phyloP scores from a whole-genome alignment of 169 alveolate species.

The Amoebophrya sp. region DNA sequence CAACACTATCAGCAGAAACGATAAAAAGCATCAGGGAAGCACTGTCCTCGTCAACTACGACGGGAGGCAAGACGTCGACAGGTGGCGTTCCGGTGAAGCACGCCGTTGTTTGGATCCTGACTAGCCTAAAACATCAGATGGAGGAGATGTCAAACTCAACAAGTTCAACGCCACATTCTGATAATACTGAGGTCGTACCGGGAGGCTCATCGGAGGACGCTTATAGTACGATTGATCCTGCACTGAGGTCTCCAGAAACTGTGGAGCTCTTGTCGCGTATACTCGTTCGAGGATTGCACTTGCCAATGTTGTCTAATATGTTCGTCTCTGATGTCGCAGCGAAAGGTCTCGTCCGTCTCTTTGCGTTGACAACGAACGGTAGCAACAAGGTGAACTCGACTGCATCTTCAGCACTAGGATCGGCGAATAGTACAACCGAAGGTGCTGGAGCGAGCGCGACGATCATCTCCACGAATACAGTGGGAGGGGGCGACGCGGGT shows the following conservation, averaged over 20 bases:
- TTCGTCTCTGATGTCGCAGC: neutral
- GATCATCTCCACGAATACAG: neutral
- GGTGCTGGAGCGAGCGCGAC: neutral
- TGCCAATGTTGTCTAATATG: neutral
- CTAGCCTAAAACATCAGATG: neutral
- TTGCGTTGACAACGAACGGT: neutral
- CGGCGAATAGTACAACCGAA: neutral
- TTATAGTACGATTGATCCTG: neutral
- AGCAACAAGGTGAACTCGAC: neutral
- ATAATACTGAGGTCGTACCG: neutral
- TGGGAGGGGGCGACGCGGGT: no score
- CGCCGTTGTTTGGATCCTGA: neutral
- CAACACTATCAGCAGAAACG: no score
- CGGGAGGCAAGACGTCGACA: no score
- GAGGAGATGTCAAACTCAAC: neutral
- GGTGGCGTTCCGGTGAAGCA: neutral
- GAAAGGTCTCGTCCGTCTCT: neutral
- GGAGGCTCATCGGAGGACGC: neutral
- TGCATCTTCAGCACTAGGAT: neutral
- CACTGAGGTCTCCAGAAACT: neutral
- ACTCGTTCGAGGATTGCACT: neutral
- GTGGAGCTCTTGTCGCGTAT: neutral
- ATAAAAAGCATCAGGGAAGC: no score
- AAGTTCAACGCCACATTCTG: neutral
- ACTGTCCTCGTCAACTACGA: no score